Evolutionary conservation across 306 rosid genomes (phyloP).

Genomic region (Rosa rugosa): DNA sequence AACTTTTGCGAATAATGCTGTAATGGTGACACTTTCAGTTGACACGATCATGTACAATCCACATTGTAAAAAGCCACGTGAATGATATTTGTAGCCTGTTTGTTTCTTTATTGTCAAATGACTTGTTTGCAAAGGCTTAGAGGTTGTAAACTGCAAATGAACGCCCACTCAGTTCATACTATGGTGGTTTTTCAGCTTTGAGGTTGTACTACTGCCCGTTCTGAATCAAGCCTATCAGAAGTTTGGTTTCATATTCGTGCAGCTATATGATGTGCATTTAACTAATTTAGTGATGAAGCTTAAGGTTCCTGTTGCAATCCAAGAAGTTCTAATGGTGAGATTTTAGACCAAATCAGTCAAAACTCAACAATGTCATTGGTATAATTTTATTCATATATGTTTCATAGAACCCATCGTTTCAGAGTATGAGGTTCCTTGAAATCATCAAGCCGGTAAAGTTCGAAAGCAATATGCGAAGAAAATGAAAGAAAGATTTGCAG

Average conservation of each 20-base stretch:
- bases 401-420: background rate
- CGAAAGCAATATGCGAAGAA: background rate
- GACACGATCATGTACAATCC: conserved; percentile 7
- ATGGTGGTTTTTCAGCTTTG: background rate
- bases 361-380: background rate
- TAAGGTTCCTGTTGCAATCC: background rate
- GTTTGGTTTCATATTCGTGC: background rate
- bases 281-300: background rate
- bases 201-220: background rate
- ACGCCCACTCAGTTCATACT: background rate
- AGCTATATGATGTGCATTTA: background rate
- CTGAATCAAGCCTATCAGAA: background rate
- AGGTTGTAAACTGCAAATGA: background rate
- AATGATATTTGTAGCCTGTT: conserved; percentile 1
- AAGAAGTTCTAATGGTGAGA: background rate
- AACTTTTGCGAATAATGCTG: conserved; percentile 15
- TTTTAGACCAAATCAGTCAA: background rate
- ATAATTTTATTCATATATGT: background rate
- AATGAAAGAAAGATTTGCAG: background rate
- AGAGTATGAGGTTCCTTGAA: background rate
- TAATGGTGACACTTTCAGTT: conserved; percentile 9
- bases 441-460: background rate
- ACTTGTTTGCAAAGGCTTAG: background rate
- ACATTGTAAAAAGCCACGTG: conserved; percentile 9
- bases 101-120: background rate